phyloP scores from a whole-genome alignment of 768 basidiomycete species.

The Cyclocybe cylindracea region DNA sequence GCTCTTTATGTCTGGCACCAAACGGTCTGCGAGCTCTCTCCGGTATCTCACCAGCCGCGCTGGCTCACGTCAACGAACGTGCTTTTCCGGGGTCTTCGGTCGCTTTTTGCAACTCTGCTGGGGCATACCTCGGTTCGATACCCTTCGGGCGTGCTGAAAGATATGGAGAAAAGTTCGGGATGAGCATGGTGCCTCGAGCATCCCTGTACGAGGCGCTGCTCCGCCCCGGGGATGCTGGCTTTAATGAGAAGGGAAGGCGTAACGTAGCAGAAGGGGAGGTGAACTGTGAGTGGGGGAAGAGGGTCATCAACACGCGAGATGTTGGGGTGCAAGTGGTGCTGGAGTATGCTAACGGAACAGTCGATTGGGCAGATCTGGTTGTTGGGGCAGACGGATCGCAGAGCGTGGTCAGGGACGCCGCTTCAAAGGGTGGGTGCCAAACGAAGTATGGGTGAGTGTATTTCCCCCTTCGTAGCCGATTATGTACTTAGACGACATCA shows the following conservation, averaged over 20 bases:
- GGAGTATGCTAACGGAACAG: conserved; percentile 30
- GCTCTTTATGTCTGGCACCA: conserved; percentile 38
- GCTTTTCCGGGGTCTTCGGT: conserved; percentile 24
- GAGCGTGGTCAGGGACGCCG: conserved; percentile 33
- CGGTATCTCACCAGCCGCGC: conserved; percentile 26
- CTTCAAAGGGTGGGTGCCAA: conserved; percentile 26
- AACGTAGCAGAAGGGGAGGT: conserved; percentile 28
- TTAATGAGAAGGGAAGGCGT: background rate
- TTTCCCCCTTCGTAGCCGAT: background rate
- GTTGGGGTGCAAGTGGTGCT: conserved; percentile 21
- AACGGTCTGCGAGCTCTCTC: conserved; percentile 39
- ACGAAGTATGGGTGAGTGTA: conserved; percentile 19
- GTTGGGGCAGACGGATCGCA: conserved; percentile 42
- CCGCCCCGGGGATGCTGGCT: too few relatives aligned
- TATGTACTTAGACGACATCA: background rate
- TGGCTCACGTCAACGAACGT: conserved; percentile 28
- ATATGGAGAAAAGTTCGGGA: conserved; percentile 26
- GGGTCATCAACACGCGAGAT: conserved; percentile 16
- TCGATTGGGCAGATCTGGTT: conserved; percentile 35
- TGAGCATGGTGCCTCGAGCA: conserved; percentile 33
- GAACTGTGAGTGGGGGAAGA: conserved; percentile 26
- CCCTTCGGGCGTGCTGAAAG: conserved; percentile 26
- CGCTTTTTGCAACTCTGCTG: conserved; percentile 35
- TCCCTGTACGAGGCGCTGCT: conserved; percentile 35
- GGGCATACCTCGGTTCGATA: conserved; percentile 30